Percentiles rank a stretch among this genome's conserved stretches.
These are phyloP conservation scores for Corchorus capsularis DNA, from an alignment of 345 rosid species.

Conservation along the genomic window DNA sequence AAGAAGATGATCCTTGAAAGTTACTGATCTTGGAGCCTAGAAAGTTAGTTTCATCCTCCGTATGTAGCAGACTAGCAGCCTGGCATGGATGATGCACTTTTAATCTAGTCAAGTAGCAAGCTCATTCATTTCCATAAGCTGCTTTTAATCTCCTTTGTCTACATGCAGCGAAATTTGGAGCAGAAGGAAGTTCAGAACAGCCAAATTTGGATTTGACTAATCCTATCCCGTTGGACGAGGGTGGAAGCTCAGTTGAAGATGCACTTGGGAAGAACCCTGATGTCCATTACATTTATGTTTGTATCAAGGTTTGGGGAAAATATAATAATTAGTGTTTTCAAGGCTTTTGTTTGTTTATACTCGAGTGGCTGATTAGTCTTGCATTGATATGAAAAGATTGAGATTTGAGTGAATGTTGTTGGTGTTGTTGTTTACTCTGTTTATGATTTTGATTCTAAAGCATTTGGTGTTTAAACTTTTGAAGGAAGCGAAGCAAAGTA, in stretches of 20 bases:
- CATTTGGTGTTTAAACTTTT: neutral
- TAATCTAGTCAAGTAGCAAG: neutral
- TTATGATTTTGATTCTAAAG: constrained; percentile 17
- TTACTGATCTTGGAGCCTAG: constrained; percentile 5
- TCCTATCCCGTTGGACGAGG: constrained; percentile 62
- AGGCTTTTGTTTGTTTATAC: neutral
- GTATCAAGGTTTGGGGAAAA: constrained; percentile 52
- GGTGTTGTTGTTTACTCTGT: neutral
- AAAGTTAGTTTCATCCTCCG: constrained; percentile 12
- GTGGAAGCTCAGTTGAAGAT: constrained; percentile 57
- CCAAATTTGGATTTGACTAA: constrained; percentile 57
- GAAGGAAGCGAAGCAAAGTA: constrained; percentile 31
- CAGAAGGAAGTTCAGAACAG: constrained; percentile 42
- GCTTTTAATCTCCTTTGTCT: constrained; percentile 11
- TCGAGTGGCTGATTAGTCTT: neutral
- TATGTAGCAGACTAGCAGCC: neutral
- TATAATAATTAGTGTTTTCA: neutral
- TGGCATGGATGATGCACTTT: neutral
- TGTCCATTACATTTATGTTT: constrained; percentile 72
- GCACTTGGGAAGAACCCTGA: constrained; percentile 67
- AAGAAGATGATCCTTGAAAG: neutral
- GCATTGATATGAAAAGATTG: neutral
- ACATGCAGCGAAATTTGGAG: constrained; percentile 54
- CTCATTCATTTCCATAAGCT: neutral
- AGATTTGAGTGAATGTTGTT: neutral